Evolutionary conservation across 1,139 yeast species (phyloP).

Genomic region (Debaryomyces sp.): DNA sequence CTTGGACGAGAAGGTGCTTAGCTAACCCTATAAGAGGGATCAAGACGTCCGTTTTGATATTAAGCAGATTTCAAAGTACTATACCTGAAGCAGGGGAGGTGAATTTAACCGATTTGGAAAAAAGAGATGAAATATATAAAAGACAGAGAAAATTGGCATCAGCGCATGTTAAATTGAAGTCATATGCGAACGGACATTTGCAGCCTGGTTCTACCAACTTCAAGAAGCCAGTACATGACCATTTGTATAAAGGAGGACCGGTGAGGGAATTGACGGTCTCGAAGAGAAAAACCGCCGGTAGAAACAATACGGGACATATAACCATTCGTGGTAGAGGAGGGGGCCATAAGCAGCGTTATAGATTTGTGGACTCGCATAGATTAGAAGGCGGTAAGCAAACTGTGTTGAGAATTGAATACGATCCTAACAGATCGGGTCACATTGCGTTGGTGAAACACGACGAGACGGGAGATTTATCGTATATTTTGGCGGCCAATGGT

Average conservation of each 20-base stretch:
- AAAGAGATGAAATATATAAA: constrained; percentile 71
- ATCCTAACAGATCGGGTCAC: constrained; percentile 94
- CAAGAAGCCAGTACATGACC: constrained; percentile 83
- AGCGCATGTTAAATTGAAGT: constrained; percentile 71
- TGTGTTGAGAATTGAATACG: constrained; percentile 90
- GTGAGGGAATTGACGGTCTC: constrained; percentile 73
- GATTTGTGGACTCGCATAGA: constrained; percentile 80
- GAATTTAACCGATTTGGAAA: constrained; percentile 68
- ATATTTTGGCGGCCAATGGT: constrained; percentile 91
- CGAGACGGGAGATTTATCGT: constrained; percentile 64
- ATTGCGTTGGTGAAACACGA: constrained; percentile 80
- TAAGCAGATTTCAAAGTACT: constrained; percentile 15
- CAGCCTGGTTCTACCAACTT: constrained; percentile 92
- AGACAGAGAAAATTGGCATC: constrained; percentile 75
- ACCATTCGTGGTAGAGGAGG: constrained; percentile 97
- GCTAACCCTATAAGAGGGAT: constrained; percentile 7
- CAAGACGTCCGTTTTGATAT: constrained; percentile 4
- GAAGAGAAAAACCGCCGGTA: constrained; percentile 78
- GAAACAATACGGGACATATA: constrained; percentile 86
- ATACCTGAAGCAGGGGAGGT: constrained; percentile 16
- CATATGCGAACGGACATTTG: constrained; percentile 68
- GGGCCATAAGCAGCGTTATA: constrained; percentile 86
- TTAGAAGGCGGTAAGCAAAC: constrained; percentile 68
- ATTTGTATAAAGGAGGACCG: constrained; percentile 86
- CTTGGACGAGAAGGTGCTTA: constrained; percentile 16